Conservation (phyloP, 2,329 filamentous ascomycete species). For the Arachnomyces sp. region DNA sequence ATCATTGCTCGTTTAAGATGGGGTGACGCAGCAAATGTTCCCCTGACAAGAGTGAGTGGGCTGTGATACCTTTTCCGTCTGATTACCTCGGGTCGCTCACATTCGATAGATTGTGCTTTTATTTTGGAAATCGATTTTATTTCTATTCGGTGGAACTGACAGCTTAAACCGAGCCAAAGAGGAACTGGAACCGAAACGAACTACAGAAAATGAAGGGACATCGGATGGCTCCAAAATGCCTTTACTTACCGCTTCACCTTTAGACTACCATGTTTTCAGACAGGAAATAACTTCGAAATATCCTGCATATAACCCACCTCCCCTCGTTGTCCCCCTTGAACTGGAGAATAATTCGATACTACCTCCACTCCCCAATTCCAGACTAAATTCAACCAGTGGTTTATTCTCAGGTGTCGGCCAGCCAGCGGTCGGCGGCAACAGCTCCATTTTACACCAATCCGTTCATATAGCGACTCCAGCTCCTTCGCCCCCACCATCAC, state of each 20-base stretch:
- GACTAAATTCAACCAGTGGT: constrained; percentile 53
- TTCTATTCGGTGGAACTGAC: constrained; percentile 72
- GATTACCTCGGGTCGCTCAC: constrained; percentile 3
- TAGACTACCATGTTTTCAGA: constrained; percentile 93
- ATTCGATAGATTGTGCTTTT: constrained; percentile 61
- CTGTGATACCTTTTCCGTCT: constrained; percentile 14
- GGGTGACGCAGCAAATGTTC: constrained; percentile 51
- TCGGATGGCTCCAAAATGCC: constrained; percentile 51
- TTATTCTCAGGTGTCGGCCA: constrained; percentile 52
- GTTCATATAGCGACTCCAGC: constrained; percentile 98
- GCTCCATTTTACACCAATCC: constrained; percentile 85
- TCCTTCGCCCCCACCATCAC: constrained; percentile 89
- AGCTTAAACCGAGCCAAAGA: constrained; percentile 68
- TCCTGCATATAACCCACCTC: constrained; percentile 87
- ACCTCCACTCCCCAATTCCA: constrained; percentile 69
- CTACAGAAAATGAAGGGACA: constrained; percentile 30
- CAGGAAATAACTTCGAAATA: constrained; percentile 98
- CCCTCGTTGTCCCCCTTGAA: constrained; percentile 74
- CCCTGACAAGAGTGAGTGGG: constrained; percentile 54
- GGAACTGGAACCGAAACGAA: constrained; percentile 51
- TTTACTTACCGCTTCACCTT: constrained; percentile 83
- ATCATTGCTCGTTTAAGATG: constrained; percentile 62
- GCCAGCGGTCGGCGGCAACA: constrained; percentile 36
- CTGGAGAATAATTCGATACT: constrained; percentile 85
- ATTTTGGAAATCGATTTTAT: constrained; percentile 83